Evolutionary conservation across 2,329 filamentous ascomycete species (phyloP).

Genomic region (Pseudocercospora pini-densiflorae): DNA sequence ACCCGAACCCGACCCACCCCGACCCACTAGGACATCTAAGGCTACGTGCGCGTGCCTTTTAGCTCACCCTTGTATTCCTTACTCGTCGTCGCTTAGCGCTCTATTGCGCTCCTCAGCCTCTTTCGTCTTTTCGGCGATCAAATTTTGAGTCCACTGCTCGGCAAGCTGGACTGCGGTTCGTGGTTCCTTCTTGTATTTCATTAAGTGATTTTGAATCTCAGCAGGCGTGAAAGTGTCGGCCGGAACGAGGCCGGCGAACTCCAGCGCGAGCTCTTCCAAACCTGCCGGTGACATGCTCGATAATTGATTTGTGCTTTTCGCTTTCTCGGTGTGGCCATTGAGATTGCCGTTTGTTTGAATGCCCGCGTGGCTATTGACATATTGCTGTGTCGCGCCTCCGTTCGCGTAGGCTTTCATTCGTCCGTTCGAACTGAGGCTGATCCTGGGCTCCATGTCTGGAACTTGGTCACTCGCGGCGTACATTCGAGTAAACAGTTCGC

Average conservation of each 20-base stretch:
- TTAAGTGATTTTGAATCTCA: constrained; percentile 58
- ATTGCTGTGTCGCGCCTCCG: background rate
- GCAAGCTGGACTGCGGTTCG: constrained; percentile 49
- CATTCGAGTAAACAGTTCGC: constrained; percentile 49
- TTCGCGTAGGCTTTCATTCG: constrained; percentile 9
- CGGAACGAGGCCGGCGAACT: constrained; percentile 53
- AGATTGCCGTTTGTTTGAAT: constrained; percentile 8
- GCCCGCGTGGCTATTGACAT: constrained; percentile 4
- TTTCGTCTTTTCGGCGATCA: constrained; percentile 36
- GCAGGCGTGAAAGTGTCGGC: constrained; percentile 56
- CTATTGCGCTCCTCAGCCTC: constrained; percentile 22
- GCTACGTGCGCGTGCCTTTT: too few relatives aligned
- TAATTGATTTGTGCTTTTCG: constrained; percentile 18
- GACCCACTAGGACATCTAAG: too few relatives aligned
- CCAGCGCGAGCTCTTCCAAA: constrained; percentile 47
- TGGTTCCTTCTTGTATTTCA: constrained; percentile 56
- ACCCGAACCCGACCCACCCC: too few relatives aligned
- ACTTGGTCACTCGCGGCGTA: constrained; percentile 35
- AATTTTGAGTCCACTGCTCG: constrained; percentile 47
- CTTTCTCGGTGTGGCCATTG: constrained; percentile 20
- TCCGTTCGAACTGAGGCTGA: constrained; percentile 3
- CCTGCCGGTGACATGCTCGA: constrained; percentile 28
- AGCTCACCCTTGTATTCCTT: too few relatives aligned
- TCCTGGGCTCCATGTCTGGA: constrained; percentile 16
- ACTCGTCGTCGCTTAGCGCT: constrained; percentile 15